Evolutionary conservation across 225 moss, liverwort and hornwort genomes (phyloP), one percentile per base, ranked within the genome.

Genomic region (Anthoceros angustus): DNA sequence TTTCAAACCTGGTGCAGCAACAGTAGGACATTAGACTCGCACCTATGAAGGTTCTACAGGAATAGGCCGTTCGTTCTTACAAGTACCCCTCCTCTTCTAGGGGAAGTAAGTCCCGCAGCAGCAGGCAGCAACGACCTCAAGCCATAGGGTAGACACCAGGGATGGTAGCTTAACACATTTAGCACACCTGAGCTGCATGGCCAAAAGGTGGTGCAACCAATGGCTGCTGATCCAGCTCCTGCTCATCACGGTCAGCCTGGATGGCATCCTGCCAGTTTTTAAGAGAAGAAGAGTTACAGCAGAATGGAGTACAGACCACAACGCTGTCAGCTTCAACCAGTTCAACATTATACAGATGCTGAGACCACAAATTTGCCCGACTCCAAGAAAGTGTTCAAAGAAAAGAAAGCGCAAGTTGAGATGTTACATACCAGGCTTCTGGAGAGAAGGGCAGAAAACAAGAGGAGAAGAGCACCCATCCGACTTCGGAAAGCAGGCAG

Each of bases 181-280:
- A 55, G 15, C 41, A 74, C 81, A 87, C 98, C 98, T 98, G 98
- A 66, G 98, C 89, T 69, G 98, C 98, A 77, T 98, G 98, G 73
- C 98, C 98, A 78, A 98, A 98, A 25, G 98, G 98, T 65, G 87
- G 80, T 40, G 98, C 92, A 69, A 98, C 98, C 42, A 98, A 77
- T 23, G 92, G 92, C 75, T 92, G 92, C 23, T 18, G 55, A 10
- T 76, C 84, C n/a, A 92, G 87, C 70, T 92, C 98, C 72, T 92
- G 87, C 71, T 98, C 98, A 74, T 98, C 98, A 74, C 98, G 83
- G 72, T 98, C 98, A 61, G 86, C 80, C 72, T 87, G 81, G 62
- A 98, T 81, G 63, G 87, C 87, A 67, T 98, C 98, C 98, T 98
- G 92, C 55, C 55, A 55, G 32, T 32, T 32, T 55, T 62, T 60